These are phyloP conservation scores for Calonectria naviculata DNA, from an alignment of 2,329 filamentous ascomycete genomes.

Conservation along the genomic window DNA sequence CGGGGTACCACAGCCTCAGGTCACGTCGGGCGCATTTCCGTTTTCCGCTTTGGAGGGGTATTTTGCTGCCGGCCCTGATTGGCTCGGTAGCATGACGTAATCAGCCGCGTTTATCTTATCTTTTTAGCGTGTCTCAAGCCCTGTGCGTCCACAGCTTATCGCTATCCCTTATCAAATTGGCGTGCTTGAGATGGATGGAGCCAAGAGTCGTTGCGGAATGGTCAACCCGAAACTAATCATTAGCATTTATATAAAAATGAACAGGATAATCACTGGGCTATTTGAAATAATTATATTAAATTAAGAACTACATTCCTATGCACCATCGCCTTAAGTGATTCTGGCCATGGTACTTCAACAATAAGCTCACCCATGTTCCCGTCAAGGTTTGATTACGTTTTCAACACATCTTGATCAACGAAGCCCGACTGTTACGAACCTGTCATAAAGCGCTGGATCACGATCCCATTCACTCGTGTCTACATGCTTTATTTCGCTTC, in stretches of 20 bases:
- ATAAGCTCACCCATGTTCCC: neutral
- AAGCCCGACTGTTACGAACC: neutral
- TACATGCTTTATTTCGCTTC: neutral
- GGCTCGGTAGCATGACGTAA: neutral
- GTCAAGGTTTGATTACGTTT: neutral
- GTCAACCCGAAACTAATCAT: neutral
- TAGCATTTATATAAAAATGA: too few species aligned
- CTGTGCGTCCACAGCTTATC: neutral
- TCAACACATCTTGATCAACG: neutral
- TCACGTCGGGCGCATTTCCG: conserved; percentile 10
- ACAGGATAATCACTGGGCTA: too few species aligned
- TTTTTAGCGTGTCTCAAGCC: neutral
- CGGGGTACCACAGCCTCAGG: conserved; percentile 12
- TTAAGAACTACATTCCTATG: too few species aligned
- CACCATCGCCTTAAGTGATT: too few species aligned
- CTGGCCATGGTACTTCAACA: too few species aligned
- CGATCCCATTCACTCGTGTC: neutral
- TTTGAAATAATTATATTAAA: too few species aligned
- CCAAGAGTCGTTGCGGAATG: neutral
- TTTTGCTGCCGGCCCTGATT: neutral
- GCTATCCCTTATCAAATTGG: neutral
- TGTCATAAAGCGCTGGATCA: neutral
- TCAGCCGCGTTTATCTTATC: conserved; percentile 14
- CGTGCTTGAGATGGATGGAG: neutral
- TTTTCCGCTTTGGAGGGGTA: conserved; percentile 19